These are phyloP conservation scores for Stephania japonica DNA, from an alignment of 164 flowering plant genomes.

Conservation along the genomic window DNA sequence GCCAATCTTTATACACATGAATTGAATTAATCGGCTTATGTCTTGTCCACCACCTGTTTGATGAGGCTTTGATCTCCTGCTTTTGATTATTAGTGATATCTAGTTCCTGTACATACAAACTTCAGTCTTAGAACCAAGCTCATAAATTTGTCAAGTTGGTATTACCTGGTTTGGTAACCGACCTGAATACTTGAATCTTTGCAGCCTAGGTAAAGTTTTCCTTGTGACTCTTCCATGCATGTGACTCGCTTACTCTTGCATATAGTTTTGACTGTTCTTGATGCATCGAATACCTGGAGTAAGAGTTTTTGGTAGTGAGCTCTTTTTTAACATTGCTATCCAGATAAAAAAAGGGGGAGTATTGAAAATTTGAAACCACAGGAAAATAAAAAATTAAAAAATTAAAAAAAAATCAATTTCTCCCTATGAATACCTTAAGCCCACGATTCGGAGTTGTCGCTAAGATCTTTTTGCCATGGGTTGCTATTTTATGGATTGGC, in stretches of 20 bases:
- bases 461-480: constrained; percentile 41
- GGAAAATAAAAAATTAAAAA: too few species aligned
- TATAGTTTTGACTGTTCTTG: constrained; percentile 36
- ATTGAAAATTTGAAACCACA: background rate
- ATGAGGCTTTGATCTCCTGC: constrained; percentile 57
- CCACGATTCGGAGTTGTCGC: constrained; percentile 36
- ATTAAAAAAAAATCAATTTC: too few species aligned
- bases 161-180: background rate
- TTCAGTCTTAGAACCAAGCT: background rate
- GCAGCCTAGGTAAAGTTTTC: constrained; percentile 64
- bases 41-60: constrained; percentile 52
- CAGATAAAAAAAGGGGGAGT: background rate
- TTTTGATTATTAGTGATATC: constrained; percentile 31
- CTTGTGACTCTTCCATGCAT: constrained; percentile 37
- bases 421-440: constrained; percentile 42
- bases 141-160: constrained; percentile 8
- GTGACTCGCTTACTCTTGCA: constrained; percentile 53
- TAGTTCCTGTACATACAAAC: constrained; percentile 43
- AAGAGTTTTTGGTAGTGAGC: background rate
- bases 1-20: constrained; percentile 46
- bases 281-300: constrained; percentile 51
- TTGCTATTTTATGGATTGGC: constrained; percentile 43
- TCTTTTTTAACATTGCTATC: background rate
- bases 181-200: constrained; percentile 78
- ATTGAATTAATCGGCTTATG: constrained; percentile 51